phyloP scores from a whole-genome alignment of 1,284 basidiomycete species.

The Inonotus obliquus region DNA sequence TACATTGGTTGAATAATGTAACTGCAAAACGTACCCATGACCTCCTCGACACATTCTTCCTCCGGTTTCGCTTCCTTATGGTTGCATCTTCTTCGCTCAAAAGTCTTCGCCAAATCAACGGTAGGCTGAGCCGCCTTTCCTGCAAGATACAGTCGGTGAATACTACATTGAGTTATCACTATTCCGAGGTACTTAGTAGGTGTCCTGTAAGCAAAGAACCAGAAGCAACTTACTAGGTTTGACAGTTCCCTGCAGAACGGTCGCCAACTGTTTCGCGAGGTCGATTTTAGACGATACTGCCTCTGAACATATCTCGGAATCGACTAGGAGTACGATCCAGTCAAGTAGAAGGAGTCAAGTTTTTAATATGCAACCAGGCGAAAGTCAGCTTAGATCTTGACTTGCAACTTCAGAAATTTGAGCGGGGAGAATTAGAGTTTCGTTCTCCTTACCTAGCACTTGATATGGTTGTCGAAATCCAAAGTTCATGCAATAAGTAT shows the following conservation, averaged over 20 bases:
- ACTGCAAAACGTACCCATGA: constrained; percentile 61
- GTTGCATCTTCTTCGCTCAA: constrained; percentile 93
- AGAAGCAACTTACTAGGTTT: constrained; percentile 73
- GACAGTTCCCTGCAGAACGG: constrained; percentile 76
- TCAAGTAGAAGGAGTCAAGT: not conserved
- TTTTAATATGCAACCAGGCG: not conserved
- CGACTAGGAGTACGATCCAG: constrained; percentile 69
- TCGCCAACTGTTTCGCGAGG: constrained; percentile 65
- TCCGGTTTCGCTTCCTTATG: constrained; percentile 68
- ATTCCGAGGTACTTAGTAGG: constrained; percentile 2
- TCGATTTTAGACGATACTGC: constrained; percentile 69
- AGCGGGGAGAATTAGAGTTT: constrained; percentile 11
- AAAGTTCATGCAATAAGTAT: constrained; percentile 78
- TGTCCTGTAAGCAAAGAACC: not conserved
- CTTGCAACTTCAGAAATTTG: constrained; percentile 10
- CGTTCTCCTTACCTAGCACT: constrained; percentile 59
- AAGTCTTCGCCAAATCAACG: constrained; percentile 86
- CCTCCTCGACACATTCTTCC: constrained; percentile 78
- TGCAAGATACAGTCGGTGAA: constrained; percentile 83
- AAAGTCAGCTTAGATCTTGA: not conserved
- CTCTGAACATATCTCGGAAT: constrained; percentile 80
- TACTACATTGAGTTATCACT: constrained; percentile 98
- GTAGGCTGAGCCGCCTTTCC: constrained; percentile 67
- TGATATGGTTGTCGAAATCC: constrained; percentile 91
- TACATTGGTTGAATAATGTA: not conserved